A percentile compares a stretch with the other conserved stretches of the same genome.
Evolutionary conservation across 148 eudicot species (phyloP).

Genomic region (Suaeda aralocaspica): DNA sequence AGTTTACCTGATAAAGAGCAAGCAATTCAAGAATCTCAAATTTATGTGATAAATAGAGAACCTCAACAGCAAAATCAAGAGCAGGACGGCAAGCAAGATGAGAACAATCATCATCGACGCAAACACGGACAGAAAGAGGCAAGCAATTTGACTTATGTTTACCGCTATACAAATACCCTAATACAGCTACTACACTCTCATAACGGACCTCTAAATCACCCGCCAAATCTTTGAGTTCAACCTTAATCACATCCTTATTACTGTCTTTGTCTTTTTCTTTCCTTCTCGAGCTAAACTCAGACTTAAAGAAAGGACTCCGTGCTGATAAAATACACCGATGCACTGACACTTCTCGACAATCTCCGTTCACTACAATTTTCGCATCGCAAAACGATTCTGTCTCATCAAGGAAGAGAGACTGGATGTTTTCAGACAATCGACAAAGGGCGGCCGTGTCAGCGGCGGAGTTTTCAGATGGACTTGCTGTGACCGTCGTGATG

Average conservation of each 20-base stretch:
- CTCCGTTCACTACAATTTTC: constrained; percentile 34
- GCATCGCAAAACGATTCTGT: constrained; percentile 63
- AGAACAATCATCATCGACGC: constrained; percentile 71
- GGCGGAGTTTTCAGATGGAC: constrained; percentile 28
- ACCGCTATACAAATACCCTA: constrained; percentile 67
- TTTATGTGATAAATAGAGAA: constrained; percentile 55
- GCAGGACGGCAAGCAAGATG: constrained; percentile 74
- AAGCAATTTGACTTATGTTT: constrained; percentile 39
- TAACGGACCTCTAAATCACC: constrained; percentile 58
- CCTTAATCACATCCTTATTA: constrained; percentile 26
- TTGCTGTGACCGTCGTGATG: constrained; percentile 29
- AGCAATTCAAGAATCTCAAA: constrained; percentile 75
- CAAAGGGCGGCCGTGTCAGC: constrained; percentile 40
- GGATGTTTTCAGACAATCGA: constrained; percentile 59
- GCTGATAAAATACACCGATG: constrained; percentile 78
- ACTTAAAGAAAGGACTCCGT: constrained; percentile 51
- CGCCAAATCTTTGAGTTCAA: constrained; percentile 56
- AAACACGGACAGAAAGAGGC: constrained; percentile 57
- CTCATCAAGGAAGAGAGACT: constrained; percentile 30
- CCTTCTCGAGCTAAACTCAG: constrained; percentile 22
- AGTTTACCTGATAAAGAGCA: constrained; percentile 77
- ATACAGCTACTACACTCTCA: constrained; percentile 57
- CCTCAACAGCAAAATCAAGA: constrained; percentile 61
- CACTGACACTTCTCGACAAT: constrained; percentile 42
- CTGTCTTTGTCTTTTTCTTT: constrained; percentile 11